Evolutionary conservation across 164 flowering plant genomes (phyloP).

Genomic region (Annona cherimola): DNA sequence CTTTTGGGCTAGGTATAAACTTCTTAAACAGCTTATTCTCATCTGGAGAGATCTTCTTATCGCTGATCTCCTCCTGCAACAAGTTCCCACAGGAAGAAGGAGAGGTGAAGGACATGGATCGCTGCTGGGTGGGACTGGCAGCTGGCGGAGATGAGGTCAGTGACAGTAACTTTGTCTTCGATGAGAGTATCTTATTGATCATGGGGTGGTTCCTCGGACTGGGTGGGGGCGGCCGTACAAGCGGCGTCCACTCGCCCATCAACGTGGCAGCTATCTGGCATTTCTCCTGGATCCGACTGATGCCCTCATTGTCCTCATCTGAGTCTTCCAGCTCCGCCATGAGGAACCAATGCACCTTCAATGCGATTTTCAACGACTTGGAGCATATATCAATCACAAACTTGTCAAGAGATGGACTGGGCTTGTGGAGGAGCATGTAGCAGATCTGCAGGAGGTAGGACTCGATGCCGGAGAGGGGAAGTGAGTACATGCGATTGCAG

Average conservation of each 20-base stretch:
- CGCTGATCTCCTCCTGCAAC: constrained; percentile 45
- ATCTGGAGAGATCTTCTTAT: constrained; percentile 28
- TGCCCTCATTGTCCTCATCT: constrained; percentile 87
- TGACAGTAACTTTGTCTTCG: constrained; percentile 71
- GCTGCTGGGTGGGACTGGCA: constrained; percentile 12
- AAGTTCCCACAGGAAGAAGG: constrained; percentile 45
- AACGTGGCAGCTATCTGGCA: constrained; percentile 94
- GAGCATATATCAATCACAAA: constrained; percentile 96
- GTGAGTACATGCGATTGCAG: constrained; percentile 94
- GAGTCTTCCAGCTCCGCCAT: constrained; percentile 94
- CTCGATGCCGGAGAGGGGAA: constrained; percentile 87
- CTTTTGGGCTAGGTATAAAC: constrained; percentile 34
- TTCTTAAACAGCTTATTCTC: constrained; percentile 56
- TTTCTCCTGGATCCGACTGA: constrained; percentile 94
- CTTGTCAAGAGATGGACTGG: constrained; percentile 95
- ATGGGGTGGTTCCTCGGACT: constrained; percentile 63
- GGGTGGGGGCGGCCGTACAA: constrained; percentile 46
- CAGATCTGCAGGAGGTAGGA: constrained; percentile 92
- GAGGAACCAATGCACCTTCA: constrained; percentile 95
- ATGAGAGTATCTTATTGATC: constrained; percentile 66
- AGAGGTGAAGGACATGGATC: constrained; percentile 38
- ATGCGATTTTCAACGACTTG: constrained; percentile 72
- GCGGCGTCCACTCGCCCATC: constrained; percentile 93
- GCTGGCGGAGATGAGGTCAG: constrained; percentile 68
- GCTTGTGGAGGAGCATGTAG: constrained; percentile 92